These are phyloP conservation scores for Sechiopsis laciniata DNA, from an alignment of 306 rosid species.

Conservation along the genomic window DNA sequence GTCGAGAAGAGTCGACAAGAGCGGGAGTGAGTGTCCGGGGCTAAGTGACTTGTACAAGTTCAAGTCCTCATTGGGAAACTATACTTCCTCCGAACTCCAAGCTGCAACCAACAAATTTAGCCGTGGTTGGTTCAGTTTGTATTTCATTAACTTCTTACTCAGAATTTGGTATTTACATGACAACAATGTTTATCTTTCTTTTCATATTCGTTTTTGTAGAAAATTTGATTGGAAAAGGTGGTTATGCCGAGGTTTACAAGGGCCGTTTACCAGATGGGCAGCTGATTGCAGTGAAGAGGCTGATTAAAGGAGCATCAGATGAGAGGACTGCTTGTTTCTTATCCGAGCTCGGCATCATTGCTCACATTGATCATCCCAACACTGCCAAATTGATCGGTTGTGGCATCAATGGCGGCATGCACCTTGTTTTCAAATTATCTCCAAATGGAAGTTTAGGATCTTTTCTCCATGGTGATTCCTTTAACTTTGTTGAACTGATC, in stretches of 20 bases:
- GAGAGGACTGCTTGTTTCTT: conserved; percentile 56
- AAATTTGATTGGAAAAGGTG: conserved; percentile 71
- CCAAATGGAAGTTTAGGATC: conserved; percentile 68
- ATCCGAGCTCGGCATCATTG: conserved; percentile 65
- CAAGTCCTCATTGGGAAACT: conserved; percentile 44
- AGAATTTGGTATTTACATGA: conserved; percentile 9
- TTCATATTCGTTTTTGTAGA: conserved; percentile 35
- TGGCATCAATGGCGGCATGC: conserved; percentile 61
- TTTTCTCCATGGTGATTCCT: conserved; percentile 50
- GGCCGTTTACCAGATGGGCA: conserved; percentile 59
- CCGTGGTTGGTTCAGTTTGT: conserved; percentile 36
- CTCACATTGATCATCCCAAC: conserved; percentile 69
- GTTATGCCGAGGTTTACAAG: conserved; percentile 64
- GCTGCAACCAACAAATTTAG: conserved; percentile 57
- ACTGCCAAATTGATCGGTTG: conserved; percentile 68
- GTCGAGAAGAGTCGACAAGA: conserved; percentile 46
- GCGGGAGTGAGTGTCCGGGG: conserved; percentile 36
- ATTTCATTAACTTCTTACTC: not conserved
- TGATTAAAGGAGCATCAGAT: conserved; percentile 49
- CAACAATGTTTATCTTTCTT: not conserved
- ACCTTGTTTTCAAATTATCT: conserved; percentile 62
- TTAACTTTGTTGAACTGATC: not conserved
- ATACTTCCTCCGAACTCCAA: conserved; percentile 43
- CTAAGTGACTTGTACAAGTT: conserved; percentile 34
- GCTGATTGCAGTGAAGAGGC: conserved; percentile 57